phyloP scores from a whole-genome alignment of 768 basidiomycete species.

The Auricularia sp. region DNA sequence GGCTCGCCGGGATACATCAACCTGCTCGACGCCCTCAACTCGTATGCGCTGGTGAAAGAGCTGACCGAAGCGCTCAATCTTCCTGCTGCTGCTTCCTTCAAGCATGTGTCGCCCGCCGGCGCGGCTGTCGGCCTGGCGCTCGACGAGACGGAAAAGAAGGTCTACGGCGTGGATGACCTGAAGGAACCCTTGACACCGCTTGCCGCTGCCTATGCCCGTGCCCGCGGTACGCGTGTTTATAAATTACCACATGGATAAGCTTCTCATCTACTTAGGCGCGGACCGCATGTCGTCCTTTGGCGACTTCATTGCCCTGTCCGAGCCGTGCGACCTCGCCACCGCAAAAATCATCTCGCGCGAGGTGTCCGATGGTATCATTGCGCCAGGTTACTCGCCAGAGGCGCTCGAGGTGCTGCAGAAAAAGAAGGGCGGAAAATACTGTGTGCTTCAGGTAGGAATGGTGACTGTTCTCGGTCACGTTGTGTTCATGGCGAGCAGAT shows the following conservation, averaged over 20 bases:
- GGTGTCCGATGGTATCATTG: slow-evolving; percentile 96
- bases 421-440: slow-evolving; percentile 99
- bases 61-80: slow-evolving; percentile 76
- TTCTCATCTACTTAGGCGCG: slow-evolving; percentile 44
- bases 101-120: slow-evolving; percentile 97
- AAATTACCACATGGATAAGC: neutral
- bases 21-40: slow-evolving; percentile 92
- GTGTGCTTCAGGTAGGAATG: slow-evolving; percentile 71
- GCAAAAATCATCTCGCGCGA: slow-evolving; percentile 97
- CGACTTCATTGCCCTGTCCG: slow-evolving; percentile 94
- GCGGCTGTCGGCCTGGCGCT: slow-evolving; percentile 86
- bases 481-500: slow-evolving; percentile 42
- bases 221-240: slow-evolving; percentile 52
- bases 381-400: slow-evolving; percentile 80
- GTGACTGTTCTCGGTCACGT: neutral
- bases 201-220: slow-evolving; percentile 90
- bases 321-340: slow-evolving; percentile 85
- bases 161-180: slow-evolving; percentile 93
- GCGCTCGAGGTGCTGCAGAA: slow-evolving; percentile 85
- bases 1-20: slow-evolving; percentile 99
- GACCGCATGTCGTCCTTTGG: slow-evolving; percentile 99
- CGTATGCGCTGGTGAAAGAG: slow-evolving; percentile 91
- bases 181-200: slow-evolving; percentile 82
- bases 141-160: slow-evolving; percentile 75
- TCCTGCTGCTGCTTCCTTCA: slow-evolving; percentile 97